Base-by-base conservation (phyloP, 1,284 basidiomycete species). In the Singerocomus inundabilis region DNA sequence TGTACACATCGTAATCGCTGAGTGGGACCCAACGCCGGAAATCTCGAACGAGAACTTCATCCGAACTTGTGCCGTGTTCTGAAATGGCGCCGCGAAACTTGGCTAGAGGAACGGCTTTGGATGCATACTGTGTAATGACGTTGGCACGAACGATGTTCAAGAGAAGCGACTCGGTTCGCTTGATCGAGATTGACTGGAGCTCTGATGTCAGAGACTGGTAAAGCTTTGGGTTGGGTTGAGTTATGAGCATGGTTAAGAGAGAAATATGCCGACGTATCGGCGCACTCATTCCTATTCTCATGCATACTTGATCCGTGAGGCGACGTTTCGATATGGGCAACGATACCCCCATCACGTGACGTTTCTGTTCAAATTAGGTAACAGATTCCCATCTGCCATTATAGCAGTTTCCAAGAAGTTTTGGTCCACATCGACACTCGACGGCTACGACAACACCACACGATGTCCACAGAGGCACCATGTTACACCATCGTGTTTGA, bases 401-500 rank as follows among this genome's bases (percentile, higher is more conserved):
- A 16, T 35, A 12, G 10, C 29, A 11, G n/a, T 25, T 12, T 21
- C 21, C 16, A 45, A 13, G 42, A 43, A 28, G 33, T 45, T 53
- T 8, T 47, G 3, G 44, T 45, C 46, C 29, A 44, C 35, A 47
- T 56, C 50, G n/a, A 44, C 31, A 42, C 46, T 18, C 32, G 33
- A 46, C 55, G 30, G 57, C 42, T 13, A 38, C 61, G 45, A 55
- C 54, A 5, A 44, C 47, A 11, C 51, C 46, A 32, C 54, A 61
- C 49, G 24, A 66, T 70, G 58, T 62, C 69, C 41, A 60, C 71
- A 46, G 87, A 90, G 56, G 66, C 80, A 48, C 72, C 83, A 62
- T 94, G 91, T 71, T 92, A 93, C 69, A 93, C 92, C 21, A 77
- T 95, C 61, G 82, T 95, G 45, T 82, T 81, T 49, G 91, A 94